Evolutionary conservation across 2,329 filamentous ascomycete genomes (phyloP).

Genomic region (Pseudogymnoascus pannorum): DNA sequence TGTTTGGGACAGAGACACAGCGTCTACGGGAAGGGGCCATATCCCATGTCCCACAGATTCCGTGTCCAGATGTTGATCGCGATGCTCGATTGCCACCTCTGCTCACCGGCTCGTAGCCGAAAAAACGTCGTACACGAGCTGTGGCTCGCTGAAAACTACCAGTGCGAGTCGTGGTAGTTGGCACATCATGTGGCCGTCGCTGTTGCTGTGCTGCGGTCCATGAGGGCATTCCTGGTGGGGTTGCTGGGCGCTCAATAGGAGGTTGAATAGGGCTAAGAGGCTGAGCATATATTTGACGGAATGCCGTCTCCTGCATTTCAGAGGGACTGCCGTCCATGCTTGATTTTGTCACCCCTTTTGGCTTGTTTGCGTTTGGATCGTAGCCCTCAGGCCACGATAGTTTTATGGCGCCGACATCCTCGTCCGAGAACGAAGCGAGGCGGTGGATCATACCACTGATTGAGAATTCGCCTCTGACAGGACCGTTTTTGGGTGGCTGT

Average conservation of each 20-base stretch:
- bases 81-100: conserved; percentile 12
- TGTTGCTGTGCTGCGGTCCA: conserved; percentile 26
- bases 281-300: conserved; percentile 26
- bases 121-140: conserved; percentile 10
- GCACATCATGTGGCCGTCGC: neutral
- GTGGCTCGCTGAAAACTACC: conserved; percentile 8
- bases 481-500: neutral
- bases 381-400: conserved; percentile 2
- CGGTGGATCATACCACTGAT: conserved; percentile 4
- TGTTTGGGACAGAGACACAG: neutral
- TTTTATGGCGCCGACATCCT: neutral
- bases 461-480: neutral
- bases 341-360: neutral
- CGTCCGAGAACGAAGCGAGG: neutral
- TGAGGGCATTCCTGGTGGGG: conserved; percentile 29
- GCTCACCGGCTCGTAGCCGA: conserved; percentile 10
- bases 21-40: neutral
- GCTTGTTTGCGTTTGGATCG: neutral
- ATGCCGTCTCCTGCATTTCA: conserved; percentile 2
- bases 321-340: neutral
- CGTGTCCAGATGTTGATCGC: neutral
- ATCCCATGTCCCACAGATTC: neutral
- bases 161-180: conserved; percentile 12
- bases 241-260: conserved; percentile 24
- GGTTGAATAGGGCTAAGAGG: conserved; percentile 24